Evolutionary conservation across 345 rosid genomes (phyloP).

Genomic region (Hypericum androsaemum): DNA sequence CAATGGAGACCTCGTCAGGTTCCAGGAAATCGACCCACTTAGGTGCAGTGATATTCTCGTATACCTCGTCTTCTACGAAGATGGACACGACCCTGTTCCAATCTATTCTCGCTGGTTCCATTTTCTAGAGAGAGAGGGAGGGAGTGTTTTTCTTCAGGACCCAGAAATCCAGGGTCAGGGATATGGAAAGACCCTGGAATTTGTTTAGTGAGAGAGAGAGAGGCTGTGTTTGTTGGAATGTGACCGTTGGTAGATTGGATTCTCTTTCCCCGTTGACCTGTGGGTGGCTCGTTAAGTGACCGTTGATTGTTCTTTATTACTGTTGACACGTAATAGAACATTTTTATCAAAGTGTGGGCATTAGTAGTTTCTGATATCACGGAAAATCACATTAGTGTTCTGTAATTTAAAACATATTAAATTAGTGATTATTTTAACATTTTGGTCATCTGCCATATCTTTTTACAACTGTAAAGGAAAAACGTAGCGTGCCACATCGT

Average conservation of each 20-base stretch:
- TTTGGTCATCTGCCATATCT: too few species aligned
- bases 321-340: too few species aligned
- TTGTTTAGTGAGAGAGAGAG: constrained; percentile 2
- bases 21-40: constrained; percentile 75
- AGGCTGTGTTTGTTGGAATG: background rate
- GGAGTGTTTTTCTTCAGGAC: background rate
- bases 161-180: constrained; percentile 10
- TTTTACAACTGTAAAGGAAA: too few species aligned
- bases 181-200: constrained; percentile 13
- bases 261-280: too few species aligned
- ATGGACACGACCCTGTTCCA: constrained; percentile 75
- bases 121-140: constrained; percentile 6
- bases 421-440: too few species aligned
- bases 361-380: too few species aligned
- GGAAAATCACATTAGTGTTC: too few species aligned
- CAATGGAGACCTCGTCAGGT: constrained; percentile 20
- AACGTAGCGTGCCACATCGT: too few species aligned
- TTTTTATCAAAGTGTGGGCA: too few species aligned
- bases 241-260: constrained; percentile 7
- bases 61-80: constrained; percentile 53
- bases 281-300: too few species aligned
- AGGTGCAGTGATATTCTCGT: constrained; percentile 82
- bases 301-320: too few species aligned
- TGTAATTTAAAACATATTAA: too few species aligned
- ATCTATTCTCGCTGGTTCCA: constrained; percentile 92